A percentile compares a stretch with the other conserved stretches of the same genome.
Conservation (phyloP, 108 stramenopile genomes). For the Cyclotella baltica region DNA sequence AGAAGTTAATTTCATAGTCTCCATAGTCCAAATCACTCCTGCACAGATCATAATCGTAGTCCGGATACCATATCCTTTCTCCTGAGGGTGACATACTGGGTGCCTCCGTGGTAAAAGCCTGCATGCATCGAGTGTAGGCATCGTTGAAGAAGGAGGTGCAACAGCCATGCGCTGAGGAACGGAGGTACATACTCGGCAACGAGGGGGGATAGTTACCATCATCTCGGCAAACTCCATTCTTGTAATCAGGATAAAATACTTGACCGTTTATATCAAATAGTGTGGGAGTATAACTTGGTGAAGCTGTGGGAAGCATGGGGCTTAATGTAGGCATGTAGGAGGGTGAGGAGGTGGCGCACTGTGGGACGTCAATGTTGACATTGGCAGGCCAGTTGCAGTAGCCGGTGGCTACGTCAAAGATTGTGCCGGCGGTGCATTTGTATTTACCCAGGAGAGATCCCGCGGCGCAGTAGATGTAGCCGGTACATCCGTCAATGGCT, state of each 20-base stretch:
- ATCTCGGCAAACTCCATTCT: conserved; percentile 19
- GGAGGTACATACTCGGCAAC: conserved; percentile 7
- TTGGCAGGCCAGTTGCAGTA: conserved; percentile 25
- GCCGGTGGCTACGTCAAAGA: conserved; percentile 12
- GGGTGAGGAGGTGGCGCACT: conserved; percentile 11
- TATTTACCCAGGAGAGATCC: conserved; percentile 4
- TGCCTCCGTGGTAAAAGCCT: neutral
- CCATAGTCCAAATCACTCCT: conserved; percentile 14
- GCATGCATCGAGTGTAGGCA: neutral
- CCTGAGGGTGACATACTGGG: conserved; percentile 19
- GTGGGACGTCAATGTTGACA: conserved; percentile 1
- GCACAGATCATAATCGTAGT: conserved; percentile 27
- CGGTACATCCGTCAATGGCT: conserved; percentile 10
- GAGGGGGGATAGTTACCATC: conserved; percentile 29
- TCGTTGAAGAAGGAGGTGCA: conserved; percentile 14
- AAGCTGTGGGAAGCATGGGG: conserved; percentile 16
- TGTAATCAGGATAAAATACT: conserved; percentile 35
- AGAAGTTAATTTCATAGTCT: conserved; percentile 33
- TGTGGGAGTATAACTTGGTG: conserved; percentile 25
- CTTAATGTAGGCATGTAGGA: conserved; percentile 3
- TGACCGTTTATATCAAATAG: conserved; percentile 16
- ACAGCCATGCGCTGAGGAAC: conserved; percentile 4
- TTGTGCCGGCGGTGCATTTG: conserved; percentile 15
- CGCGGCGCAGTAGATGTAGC: conserved; percentile 25
- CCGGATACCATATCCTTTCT: conserved; percentile 17